Evolutionary conservation across 495 filamentous ascomycete species (phyloP).

Genomic region (Trichoderma gamsii): DNA sequence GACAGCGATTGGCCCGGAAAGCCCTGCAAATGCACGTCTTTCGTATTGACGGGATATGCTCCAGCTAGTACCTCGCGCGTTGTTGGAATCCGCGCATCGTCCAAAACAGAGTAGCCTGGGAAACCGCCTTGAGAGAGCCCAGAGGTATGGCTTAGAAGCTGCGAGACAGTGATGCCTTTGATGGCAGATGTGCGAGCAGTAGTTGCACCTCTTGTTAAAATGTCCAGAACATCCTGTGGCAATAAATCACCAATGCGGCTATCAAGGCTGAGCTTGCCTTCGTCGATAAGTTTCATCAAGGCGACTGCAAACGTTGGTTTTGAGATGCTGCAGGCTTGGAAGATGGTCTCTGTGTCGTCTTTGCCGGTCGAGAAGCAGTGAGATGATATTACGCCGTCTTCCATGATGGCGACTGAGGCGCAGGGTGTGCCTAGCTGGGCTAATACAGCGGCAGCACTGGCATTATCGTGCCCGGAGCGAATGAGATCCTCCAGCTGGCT

Average conservation of each 20-base stretch:
- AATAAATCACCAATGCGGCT: neutral
- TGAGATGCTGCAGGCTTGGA: conserved; percentile 1
- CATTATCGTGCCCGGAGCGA: neutral
- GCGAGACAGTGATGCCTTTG: neutral
- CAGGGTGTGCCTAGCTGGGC: neutral
- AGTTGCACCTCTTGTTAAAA: neutral
- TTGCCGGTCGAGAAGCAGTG: neutral
- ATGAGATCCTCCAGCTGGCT: neutral
- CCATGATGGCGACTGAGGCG: conserved; percentile 6
- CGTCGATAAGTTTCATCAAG: neutral
- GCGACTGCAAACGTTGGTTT: neutral
- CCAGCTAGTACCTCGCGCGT: neutral
- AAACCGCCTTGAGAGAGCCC: conserved; percentile 1
- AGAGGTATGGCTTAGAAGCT: conserved; percentile 9
- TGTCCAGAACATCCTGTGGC: neutral
- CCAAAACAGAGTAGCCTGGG: conserved; percentile 9
- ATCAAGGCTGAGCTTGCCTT: neutral
- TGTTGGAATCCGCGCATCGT: neutral
- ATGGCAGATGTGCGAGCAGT: neutral
- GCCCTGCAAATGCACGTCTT: neutral
- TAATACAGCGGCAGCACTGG: neutral
- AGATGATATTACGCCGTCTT: neutral
- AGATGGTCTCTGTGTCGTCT: neutral
- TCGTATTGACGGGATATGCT: neutral
- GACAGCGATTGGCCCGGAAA: neutral